phyloP scores from a whole-genome alignment of 441 rosid genomes.

The Populus trichocarpa region DNA sequence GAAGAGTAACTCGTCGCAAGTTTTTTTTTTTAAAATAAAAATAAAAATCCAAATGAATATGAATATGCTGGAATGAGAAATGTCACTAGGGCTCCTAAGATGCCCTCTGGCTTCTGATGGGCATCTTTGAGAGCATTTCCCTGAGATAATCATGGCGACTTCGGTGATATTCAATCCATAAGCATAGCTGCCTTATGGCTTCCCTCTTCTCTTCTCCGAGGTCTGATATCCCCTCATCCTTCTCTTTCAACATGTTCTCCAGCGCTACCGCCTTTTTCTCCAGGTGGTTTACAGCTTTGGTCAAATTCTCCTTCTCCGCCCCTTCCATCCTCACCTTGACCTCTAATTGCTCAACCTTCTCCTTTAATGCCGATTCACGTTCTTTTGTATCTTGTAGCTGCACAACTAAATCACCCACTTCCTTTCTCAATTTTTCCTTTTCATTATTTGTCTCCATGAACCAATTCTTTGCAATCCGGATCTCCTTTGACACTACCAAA shows the following conservation, averaged over 20 bases:
- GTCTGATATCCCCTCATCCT: constrained; percentile 42
- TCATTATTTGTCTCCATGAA: constrained; percentile 35
- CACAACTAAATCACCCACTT: constrained; percentile 28
- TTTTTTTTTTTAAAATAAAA: not conserved
- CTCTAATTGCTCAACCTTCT: constrained; percentile 44
- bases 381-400: constrained; percentile 39
- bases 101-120: constrained; percentile 42
- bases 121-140: constrained; percentile 45
- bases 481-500: constrained; percentile 35
- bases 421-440: constrained; percentile 31
- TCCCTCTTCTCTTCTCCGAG: constrained; percentile 90
- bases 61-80: constrained; percentile 17
- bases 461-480: constrained; percentile 40
- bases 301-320: constrained; percentile 44
- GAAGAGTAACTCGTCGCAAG: constrained; percentile 13
- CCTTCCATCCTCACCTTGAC: constrained; percentile 40
- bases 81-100: constrained; percentile 16
- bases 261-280: constrained; percentile 38
- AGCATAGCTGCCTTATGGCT: constrained; percentile 88
- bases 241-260: constrained; percentile 44
- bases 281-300: constrained; percentile 29
- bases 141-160: constrained; percentile 52
- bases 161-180: constrained; percentile 76
- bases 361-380: constrained; percentile 34
- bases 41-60: constrained; percentile 18